These are phyloP conservation scores for Citrus trifoliata DNA, from an alignment of 345 rosid species.

Conservation along the genomic window DNA sequence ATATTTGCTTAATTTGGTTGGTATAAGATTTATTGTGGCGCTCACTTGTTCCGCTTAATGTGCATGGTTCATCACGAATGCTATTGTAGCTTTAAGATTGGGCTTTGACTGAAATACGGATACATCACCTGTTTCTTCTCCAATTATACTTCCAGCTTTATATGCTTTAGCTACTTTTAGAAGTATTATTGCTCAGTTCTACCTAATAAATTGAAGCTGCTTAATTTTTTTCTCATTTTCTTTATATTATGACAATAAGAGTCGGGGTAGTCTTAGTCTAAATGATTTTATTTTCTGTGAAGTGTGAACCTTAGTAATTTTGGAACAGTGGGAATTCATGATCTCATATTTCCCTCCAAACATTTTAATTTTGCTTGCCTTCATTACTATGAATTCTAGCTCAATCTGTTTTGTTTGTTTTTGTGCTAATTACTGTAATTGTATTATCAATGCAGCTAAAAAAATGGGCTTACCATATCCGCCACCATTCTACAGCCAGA, in stretches of 20 bases:
- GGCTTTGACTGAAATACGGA: neutral
- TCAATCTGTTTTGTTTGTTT: neutral
- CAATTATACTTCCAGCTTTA: neutral
- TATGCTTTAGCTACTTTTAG: neutral
- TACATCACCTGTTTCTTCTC: neutral
- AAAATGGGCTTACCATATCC: slow-evolving; percentile 42
- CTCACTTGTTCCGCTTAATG: neutral
- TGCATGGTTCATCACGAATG: neutral
- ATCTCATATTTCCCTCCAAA: neutral
- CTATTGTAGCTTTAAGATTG: neutral
- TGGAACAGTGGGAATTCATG: neutral
- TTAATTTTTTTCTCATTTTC: neutral
- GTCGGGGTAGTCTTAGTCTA: neutral
- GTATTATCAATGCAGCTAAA: slow-evolving; percentile 35
- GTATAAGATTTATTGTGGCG: neutral
- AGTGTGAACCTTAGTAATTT: neutral
- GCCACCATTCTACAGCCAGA: slow-evolving; percentile 48
- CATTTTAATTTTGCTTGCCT: neutral
- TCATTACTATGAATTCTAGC: neutral
- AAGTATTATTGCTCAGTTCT: neutral
- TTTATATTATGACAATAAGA: neutral
- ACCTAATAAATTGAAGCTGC: neutral
- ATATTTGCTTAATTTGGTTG: neutral
- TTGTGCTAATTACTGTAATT: neutral
- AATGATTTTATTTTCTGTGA: neutral